Percentiles rank a stretch among this genome's conserved stretches.
phyloP scores from a whole-genome alignment of 2,329 filamentous ascomycete species.

The Cadophora luteo-olivacea region DNA sequence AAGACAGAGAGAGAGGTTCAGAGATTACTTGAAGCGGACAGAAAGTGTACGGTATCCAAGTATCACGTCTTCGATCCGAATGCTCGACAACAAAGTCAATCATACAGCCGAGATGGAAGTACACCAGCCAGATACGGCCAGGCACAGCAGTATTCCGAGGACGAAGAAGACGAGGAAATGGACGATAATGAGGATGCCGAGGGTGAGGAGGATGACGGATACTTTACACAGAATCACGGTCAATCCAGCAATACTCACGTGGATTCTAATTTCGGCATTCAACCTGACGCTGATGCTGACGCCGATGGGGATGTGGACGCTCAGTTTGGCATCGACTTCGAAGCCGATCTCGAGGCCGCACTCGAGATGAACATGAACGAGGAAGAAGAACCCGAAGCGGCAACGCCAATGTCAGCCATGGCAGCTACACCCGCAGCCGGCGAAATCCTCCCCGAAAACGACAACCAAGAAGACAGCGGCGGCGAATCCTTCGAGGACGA shows the following conservation, averaged over 20 bases:
- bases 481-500: conserved; percentile 53
- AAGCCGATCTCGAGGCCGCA: conserved; percentile 17
- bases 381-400: conserved; percentile 6
- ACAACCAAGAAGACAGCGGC: conserved; percentile 43
- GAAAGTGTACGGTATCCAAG: conserved; percentile 47
- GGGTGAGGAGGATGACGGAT: conserved; percentile 48
- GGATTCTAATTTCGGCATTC: conserved; percentile 46
- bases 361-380: conserved; percentile 10
- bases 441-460: conserved; percentile 29
- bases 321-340: conserved; percentile 23
- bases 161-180: conserved; percentile 48
- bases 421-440: conserved; percentile 36
- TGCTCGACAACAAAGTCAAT: conserved; percentile 35
- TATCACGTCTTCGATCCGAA: conserved; percentile 51
- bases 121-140: conserved; percentile 44
- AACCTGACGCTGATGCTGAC: conserved; percentile 47
- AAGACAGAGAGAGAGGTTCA: conserved; percentile 63
- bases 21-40: conserved; percentile 55
- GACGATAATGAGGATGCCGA: conserved; percentile 50
- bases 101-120: conserved; percentile 39
- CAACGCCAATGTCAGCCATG: conserved; percentile 43
- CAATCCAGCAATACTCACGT: conserved; percentile 43
- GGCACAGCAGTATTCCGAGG: conserved; percentile 47
- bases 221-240: conserved; percentile 38
- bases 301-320: conserved; percentile 42